Evolutionary conservation across 2,329 filamentous ascomycete genomes (phyloP), one percentile per base, ranked within the genome.

Genomic region (Alternaria panax): DNA sequence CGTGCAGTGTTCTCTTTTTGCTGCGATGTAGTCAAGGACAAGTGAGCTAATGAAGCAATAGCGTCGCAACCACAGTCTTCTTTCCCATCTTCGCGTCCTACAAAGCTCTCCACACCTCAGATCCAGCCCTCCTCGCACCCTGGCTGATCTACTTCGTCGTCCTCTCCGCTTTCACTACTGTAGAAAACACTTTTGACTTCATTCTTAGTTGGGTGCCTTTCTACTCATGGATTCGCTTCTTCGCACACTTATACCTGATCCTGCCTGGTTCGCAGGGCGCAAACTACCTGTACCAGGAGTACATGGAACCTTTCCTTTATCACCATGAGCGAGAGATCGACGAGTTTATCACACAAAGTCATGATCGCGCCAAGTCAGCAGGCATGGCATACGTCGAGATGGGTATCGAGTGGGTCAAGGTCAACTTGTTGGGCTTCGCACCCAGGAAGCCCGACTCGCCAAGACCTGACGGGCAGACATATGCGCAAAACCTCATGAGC

Each of bases 101-200:
- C 86, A 98, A 98, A 84, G 94, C 95, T 48, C 90, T 99, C 75
- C 94, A 95, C 81, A 93, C 92, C 16, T 90, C 91, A 52, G 92
- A 97, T 78, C 93, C 93, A 2, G 90, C 92, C 36, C 89, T 96
- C 75, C 86, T 97, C 60, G 92, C 92, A 65, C 94, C 94, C 89
- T 99, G 95, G 95, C 87, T 98, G 67, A 98, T 98, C 91, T 99
- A 98, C 86, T 99, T 94, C 91, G 92, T 97, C 61, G 92, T 97
- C 24, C 87, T 97, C 66, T 91, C 92, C 62, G 90, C 92, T 77
- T 87, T 89, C 70, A 84, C 93, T 57, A 86, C 95, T 62, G 87
- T 89, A 79, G 95, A 98, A 81, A 93, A 90, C 46, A 96, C 93
- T 87, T 88, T 91, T 57, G 88, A 90, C 71, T 97, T 94, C 81